A percentile compares a stretch with the other conserved stretches of the same genome.
Conservation (phyloP, 2,329 filamentous ascomycete genomes). For the Trichoderma simmonsii region DNA sequence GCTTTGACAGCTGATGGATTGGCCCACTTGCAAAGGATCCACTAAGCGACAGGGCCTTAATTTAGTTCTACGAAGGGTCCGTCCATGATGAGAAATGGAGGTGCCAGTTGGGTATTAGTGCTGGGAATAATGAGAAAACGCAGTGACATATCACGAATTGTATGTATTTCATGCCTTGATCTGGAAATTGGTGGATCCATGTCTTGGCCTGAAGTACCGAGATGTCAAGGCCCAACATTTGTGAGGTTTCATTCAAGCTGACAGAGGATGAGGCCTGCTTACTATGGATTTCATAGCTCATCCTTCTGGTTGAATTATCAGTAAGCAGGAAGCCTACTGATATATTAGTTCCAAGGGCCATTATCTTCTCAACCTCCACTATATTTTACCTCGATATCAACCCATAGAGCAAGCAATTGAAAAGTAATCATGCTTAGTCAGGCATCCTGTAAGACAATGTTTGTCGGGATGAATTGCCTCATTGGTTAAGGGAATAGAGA, state of each 20-base stretch:
- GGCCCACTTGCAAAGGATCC: not conserved
- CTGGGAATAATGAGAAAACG: not conserved
- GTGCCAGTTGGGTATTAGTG: not conserved
- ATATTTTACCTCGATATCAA: not conserved
- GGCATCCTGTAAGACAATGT: not conserved
- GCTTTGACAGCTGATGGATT: not conserved
- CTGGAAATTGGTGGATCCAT: not conserved
- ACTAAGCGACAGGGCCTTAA: conserved; percentile 9
- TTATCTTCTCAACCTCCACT: not conserved
- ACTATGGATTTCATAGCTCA: not conserved
- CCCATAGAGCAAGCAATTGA: not conserved
- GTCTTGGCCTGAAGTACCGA: not conserved
- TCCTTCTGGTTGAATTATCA: not conserved
- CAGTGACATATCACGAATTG: not conserved
- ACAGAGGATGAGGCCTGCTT: not conserved
- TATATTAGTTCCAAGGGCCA: not conserved
- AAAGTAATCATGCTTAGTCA: not conserved
- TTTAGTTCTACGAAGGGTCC: not conserved
- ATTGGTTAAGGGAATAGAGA: not conserved
- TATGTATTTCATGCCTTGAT: not conserved
- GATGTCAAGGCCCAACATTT: not conserved
- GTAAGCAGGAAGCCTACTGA: not conserved
- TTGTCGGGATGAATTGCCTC: not conserved
- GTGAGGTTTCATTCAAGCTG: not conserved
- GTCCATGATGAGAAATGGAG: not conserved